Percentiles rank a stretch among this genome's conserved stretches.
These are phyloP conservation scores for Leishmania major DNA, from an alignment of 208 protist species.

Conservation along the genomic window DNA sequence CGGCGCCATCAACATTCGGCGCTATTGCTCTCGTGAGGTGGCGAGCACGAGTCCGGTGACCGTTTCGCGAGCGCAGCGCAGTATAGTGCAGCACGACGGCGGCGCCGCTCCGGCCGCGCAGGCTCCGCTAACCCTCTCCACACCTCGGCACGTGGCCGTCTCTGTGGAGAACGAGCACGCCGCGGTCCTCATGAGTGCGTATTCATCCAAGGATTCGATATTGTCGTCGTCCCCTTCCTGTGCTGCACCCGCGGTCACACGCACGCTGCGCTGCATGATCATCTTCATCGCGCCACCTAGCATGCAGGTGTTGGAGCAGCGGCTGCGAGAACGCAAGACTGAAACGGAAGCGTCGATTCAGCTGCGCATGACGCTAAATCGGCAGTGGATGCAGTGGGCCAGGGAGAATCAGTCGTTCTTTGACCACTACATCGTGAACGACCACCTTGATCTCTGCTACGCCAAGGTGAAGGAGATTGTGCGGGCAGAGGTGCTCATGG, in stretches of 20 bases:
- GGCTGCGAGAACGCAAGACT: conserved; percentile 79
- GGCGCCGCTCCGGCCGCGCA: background rate
- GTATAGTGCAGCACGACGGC: background rate
- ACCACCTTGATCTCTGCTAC: conserved; percentile 66
- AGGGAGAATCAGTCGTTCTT: conserved; percentile 58
- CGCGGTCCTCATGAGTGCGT: too few relatives aligned
- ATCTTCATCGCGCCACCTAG: conserved; percentile 81
- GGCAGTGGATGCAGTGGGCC: conserved; percentile 64
- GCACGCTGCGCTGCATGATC: conserved; percentile 49
- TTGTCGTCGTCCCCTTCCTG: conserved; percentile 3
- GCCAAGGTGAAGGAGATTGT: conserved; percentile 45
- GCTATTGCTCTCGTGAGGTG: conserved; percentile 42
- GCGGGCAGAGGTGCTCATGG: conserved; percentile 21
- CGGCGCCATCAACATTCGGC: conserved; percentile 69
- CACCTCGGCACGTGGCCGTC: background rate
- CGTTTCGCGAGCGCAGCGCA: background rate
- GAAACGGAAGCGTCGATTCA: conserved; percentile 81
- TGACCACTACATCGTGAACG: conserved; percentile 78
- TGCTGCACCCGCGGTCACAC: background rate
- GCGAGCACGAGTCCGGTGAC: conserved; percentile 14
- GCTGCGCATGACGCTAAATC: conserved; percentile 51
- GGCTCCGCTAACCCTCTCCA: background rate
- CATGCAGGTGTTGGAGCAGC: conserved; percentile 61
- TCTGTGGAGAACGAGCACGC: too few relatives aligned
- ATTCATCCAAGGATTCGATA: background rate